Conservation (phyloP, 129 eudicot species). For the Pittosporum tobira region DNA sequence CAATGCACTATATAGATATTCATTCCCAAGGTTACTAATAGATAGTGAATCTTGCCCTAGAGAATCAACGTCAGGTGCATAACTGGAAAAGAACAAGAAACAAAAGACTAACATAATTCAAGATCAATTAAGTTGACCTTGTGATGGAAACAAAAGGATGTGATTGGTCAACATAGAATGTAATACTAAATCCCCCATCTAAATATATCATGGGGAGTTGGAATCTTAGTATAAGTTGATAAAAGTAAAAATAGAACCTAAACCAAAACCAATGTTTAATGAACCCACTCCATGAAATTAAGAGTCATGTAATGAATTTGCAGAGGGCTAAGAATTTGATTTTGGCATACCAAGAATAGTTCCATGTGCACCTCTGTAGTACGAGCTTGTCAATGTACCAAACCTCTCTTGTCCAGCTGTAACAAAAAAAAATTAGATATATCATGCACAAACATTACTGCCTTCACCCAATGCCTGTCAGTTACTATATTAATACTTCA, state of each 20-base stretch:
- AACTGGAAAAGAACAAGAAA: too few species aligned
- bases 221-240: background rate
- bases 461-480: too few species aligned
- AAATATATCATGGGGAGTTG: background rate
- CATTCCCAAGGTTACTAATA: too few species aligned
- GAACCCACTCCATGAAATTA: background rate
- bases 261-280: background rate
- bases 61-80: too few species aligned
- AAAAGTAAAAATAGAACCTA: background rate
- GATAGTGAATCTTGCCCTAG: too few species aligned
- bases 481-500: background rate
- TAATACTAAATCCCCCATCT: too few species aligned
- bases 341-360: conserved; percentile 58
- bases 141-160: too few species aligned
- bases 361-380: conserved; percentile 92
- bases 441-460: background rate
- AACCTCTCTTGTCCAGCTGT: conserved; percentile 95
- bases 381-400: conserved; percentile 69
- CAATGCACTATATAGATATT: too few species aligned
- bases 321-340: background rate
- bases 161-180: too few species aligned
- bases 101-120: too few species aligned
- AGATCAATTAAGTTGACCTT: too few species aligned
- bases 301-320: background rate
- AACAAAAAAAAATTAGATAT: conserved; percentile 6